Conservation (phyloP, 2,329 filamentous ascomycete species). For the Fusarium nisikadoi region DNA sequence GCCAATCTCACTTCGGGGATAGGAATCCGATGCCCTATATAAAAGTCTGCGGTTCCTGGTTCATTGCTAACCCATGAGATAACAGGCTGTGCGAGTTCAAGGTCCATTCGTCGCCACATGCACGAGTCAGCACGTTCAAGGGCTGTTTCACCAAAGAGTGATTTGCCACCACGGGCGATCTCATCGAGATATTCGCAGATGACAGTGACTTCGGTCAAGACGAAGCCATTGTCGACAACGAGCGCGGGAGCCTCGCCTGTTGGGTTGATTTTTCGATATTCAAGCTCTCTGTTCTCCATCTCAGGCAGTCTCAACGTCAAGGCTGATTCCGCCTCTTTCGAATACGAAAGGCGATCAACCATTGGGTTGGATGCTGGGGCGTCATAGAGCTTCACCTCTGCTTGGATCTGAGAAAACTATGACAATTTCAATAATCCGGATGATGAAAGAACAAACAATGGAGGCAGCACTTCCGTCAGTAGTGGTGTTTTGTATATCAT, state of each 20-base stretch:
- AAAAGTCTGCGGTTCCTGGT: not conserved
- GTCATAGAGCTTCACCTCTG: conserved; percentile 19
- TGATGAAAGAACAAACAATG: not conserved
- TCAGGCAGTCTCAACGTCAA: conserved; percentile 4
- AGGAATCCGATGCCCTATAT: conserved; percentile 1
- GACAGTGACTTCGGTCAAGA: conserved; percentile 5
- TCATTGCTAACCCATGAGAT: not conserved
- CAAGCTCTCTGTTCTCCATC: conserved; percentile 18
- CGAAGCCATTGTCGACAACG: not conserved
- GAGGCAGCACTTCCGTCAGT: not conserved
- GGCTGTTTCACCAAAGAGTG: not conserved
- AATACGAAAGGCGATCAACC: conserved; percentile 27
- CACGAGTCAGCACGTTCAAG: not conserved
- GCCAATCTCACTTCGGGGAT: not conserved
- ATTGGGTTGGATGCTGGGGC: conserved; percentile 9
- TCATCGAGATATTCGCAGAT: conserved; percentile 15
- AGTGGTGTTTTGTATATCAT: not conserved
- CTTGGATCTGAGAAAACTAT: not conserved
- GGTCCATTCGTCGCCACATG: conserved; percentile 15
- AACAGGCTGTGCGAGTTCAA: conserved; percentile 6
- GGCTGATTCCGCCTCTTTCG: conserved; percentile 15
- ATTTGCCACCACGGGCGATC: not conserved
- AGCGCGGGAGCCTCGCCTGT: conserved; percentile 11
- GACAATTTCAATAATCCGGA: rapidly evolving
- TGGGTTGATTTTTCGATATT: conserved; percentile 18